Base-by-base conservation (phyloP, 441 rosid genomes). In the Viola pubescens region DNA sequence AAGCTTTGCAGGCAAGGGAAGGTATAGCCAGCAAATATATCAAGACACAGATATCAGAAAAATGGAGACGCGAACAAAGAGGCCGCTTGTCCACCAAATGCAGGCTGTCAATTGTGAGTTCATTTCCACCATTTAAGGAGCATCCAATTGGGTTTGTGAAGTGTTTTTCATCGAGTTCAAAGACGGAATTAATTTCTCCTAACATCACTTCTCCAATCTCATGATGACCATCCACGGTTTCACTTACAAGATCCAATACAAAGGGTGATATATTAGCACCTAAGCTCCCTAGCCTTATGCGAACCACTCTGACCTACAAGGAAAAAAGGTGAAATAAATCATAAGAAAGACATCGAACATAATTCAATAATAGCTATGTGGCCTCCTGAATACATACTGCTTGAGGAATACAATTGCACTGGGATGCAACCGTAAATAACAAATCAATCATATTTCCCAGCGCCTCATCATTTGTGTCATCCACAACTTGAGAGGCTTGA, bases 21-120 rank as follows among this genome's bases (percentile, higher is more conserved):
- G 90, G 77, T 54, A 83, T 82, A 26, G 97, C 75, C 52, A 89
- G 60, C 88, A 87, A 82, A 69, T 87, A 89, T 50, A 89, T 70
- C 62, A 89, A 72, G 65, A 87, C 66, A 71, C 70, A 85, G 52
- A 85, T 83, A 66, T 86, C 94, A 68, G 88, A 85, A 79, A 89
- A 85, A 61, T 76, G 78, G 53, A 66, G 70, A 70, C 58, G 56
- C 26, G 72, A 72, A 64, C 62, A 48, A 65, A 72, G 58, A 46
- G 63, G 70, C 61, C 66, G 82, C 57, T 79, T 79, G 62, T 89
- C 82, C 54, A 62, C 77, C 50, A 49, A 56, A 59, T 67, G 75
- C n/a, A 65, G 73, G 58, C 62, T 77, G 62, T 77, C 76, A 45
- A 75, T 64, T 64, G 70, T 60, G 43, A 66, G 49, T 54, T 77